Base-by-base conservation (phyloP, 2,329 filamentous ascomycete genomes). In the Teratosphaeria viscida region DNA sequence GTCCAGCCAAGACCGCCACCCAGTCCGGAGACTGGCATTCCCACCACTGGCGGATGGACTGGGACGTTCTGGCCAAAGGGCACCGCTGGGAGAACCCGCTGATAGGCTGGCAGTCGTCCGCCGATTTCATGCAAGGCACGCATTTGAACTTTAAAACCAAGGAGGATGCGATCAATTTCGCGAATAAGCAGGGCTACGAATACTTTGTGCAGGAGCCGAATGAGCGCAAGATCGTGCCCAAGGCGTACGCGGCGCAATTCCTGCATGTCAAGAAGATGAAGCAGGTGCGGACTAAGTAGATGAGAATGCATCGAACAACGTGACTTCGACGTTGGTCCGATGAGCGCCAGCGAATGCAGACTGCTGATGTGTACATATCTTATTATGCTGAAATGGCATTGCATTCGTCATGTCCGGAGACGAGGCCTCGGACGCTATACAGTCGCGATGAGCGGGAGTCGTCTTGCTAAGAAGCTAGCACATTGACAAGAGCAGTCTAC, bases 171-270 rank as follows among this genome's bases (percentile, higher is more conserved):
- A 92, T 99, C 70, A 79, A 82, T 61, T 99, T 99, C 72, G 94
- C 95, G 27, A 89, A 97, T 79, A 99, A 97, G 83, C 94, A 99
- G 76, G 94, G 95, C 39, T 99, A 99, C 74, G 92, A 99, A 74
- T 99, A 96, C 77, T 97, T 94, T 74, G 92, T 99, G 27, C 94
- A 97, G 80, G 94, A 97, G 78, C 92, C 94, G 39, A 95, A 96
- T 71, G 84, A 85, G 76, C 85, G 94, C 72, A 88, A 87, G 71
- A 87, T 96, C 69, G 79, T 85, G 16, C 89, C 91, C 62, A 99
- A 99, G 84, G 88, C 90, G 11, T 99, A 99, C 75, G 92, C 94
- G 62, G 95, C 95, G 77, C 96, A 97, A 79, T 99, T 97, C 76
- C 73, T 92, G 64, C 92, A 95, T 79, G 79, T 88, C 12, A 87